Evolutionary conservation across 805 yeast species (phyloP), one percentile per base, ranked within the genome.

Genomic region (Yarrowia sp.): DNA sequence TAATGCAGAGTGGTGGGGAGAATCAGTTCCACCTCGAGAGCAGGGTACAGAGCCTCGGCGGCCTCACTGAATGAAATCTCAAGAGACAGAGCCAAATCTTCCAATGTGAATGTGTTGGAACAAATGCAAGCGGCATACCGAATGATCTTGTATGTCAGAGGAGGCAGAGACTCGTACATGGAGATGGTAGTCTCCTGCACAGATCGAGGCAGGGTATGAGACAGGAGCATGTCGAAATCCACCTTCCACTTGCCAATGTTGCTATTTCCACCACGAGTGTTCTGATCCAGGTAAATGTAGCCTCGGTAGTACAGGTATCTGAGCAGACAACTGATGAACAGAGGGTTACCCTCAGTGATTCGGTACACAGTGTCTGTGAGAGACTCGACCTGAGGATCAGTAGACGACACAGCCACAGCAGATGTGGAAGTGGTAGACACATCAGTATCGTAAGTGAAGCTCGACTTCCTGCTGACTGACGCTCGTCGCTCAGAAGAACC

Each of bases 51-150:
- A 14, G 79, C 73, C 24, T 71, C 71, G 36, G 76, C 74, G 2
- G 79, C 76, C n/a, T 76, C 77, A 7, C 72, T 66, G 14, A 82
- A 68, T 0, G 83, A 71, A 42, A 71, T 69, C 1, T 77, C 77
- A 7, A 82, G 73, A 2, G 80, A 84, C 15, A 79, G 70, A 55
- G 77, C 74, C 20, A 84, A 72, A 53, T 72, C 74, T 33, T 70
- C 72, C 79, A 85, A 8, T 76, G 77, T 53, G 74, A 83, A 80
- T 36, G 77, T 69, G 40, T 78, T 74, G 67, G 80, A 74, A 56
- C 81, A 77, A 10, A 82, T 76, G 33, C 85, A 78, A 0, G 84
- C 79, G 1, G 85, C 84, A 70, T 75, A 79, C 43, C 80, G 79
- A 56, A 84, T 70, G 19, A 76, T 63, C 3, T 73, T 66, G 14